phyloP scores from a whole-genome alignment of 2,329 filamentous ascomycete genomes.

The Penicillium polonicum region DNA sequence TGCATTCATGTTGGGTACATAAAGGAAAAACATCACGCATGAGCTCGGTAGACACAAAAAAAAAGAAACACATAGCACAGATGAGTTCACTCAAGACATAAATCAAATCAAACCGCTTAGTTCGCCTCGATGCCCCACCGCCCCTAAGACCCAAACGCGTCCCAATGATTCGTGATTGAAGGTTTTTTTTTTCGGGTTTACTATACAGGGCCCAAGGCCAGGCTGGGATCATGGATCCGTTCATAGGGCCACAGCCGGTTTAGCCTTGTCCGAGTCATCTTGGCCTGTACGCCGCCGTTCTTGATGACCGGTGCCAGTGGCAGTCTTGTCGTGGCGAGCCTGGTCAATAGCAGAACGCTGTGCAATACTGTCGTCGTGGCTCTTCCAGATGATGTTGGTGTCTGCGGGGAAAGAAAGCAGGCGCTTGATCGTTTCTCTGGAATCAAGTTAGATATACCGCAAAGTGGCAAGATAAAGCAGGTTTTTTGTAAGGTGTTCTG shows the following conservation, averaged over 20 bases:
- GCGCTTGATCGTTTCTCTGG: conserved; percentile 89
- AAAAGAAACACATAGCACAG: conserved; percentile 18
- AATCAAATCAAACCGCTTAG: conserved; percentile 37
- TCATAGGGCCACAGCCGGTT: conserved; percentile 34
- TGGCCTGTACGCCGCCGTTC: conserved; percentile 46
- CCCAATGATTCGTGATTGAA: conserved; percentile 35
- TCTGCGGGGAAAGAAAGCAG: conserved; percentile 81
- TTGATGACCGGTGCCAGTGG: conserved; percentile 35
- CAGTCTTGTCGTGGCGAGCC: conserved; percentile 78
- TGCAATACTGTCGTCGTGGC: conserved; percentile 92
- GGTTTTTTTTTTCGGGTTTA: conserved; percentile 32
- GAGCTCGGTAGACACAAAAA: conserved; percentile 21
- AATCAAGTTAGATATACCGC: conserved; percentile 19
- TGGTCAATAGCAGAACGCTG: conserved; percentile 89
- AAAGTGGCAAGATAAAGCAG: conserved; percentile 3
- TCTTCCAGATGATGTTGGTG: conserved; percentile 92
- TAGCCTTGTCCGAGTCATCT: conserved; percentile 48
- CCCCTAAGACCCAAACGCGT: conserved; percentile 38
- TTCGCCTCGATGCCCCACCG: conserved; percentile 41
- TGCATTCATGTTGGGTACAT: conserved; percentile 18
- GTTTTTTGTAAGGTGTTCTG: too few relatives aligned
- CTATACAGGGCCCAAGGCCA: conserved; percentile 40
- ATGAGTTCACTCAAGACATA: conserved; percentile 31
- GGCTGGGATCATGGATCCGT: conserved; percentile 20
- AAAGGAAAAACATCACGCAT: conserved; percentile 21